Conservation (phyloP, 768 basidiomycete genomes). For the Xerocomellus chrysenteron region DNA sequence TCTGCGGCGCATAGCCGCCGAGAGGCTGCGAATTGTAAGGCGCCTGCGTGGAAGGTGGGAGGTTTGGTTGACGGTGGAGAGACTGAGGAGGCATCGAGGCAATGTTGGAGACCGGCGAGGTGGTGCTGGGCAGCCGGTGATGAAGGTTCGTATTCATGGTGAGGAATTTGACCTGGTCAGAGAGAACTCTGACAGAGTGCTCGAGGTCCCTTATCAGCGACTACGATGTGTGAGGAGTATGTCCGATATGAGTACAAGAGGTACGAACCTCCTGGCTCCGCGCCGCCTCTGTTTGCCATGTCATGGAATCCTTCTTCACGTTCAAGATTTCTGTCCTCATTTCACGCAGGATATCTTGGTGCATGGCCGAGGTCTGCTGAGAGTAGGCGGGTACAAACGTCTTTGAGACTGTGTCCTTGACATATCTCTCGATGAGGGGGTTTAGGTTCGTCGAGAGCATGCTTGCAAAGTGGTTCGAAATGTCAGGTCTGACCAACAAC, state of each 20-base stretch:
- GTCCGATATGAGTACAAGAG: neutral
- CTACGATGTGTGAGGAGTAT: constrained; percentile 36
- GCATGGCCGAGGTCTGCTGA: constrained; percentile 70
- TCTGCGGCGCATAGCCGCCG: constrained; percentile 30
- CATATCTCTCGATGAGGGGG: constrained; percentile 75
- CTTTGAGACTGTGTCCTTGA: constrained; percentile 76
- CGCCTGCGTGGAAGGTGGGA: constrained; percentile 38
- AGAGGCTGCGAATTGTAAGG: constrained; percentile 34
- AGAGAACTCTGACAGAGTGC: constrained; percentile 67
- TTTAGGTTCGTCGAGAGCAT: constrained; percentile 69
- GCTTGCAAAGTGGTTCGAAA: constrained; percentile 74
- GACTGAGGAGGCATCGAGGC: constrained; percentile 37
- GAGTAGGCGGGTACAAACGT: constrained; percentile 74
- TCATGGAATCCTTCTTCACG: constrained; percentile 75
- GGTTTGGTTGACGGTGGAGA: constrained; percentile 37
- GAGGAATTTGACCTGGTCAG: constrained; percentile 82
- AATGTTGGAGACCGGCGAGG: constrained; percentile 33
- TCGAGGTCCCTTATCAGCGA: constrained; percentile 78
- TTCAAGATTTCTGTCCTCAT: constrained; percentile 71
- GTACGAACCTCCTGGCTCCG: constrained; percentile 72
- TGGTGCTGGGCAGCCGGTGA: constrained; percentile 36
- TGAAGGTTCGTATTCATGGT: constrained; percentile 50
- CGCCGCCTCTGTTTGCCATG: constrained; percentile 79
- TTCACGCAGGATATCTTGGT: constrained; percentile 77
- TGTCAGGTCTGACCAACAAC: constrained; percentile 70